phyloP scores from a whole-genome alignment of 345 rosid species.

The Lumnitzera racemosa region DNA sequence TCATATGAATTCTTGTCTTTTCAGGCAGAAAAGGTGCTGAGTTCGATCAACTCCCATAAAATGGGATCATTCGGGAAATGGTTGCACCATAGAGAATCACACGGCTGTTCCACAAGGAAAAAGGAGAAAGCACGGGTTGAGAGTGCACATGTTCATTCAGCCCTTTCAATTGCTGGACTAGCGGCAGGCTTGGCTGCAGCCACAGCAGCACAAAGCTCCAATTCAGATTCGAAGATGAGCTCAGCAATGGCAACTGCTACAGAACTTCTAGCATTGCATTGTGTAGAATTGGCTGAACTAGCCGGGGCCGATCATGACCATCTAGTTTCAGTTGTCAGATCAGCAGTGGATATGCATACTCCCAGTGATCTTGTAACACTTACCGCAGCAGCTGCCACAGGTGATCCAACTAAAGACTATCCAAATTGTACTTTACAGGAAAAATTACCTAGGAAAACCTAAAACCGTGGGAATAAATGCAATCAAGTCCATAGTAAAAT shows the following conservation, averaged over 20 bases:
- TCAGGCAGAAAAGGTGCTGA: slow-evolving; percentile 49
- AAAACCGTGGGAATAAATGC: not conserved
- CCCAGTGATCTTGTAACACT: slow-evolving; percentile 87
- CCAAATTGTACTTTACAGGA: not conserved
- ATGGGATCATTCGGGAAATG: slow-evolving; percentile 71
- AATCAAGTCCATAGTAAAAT: not conserved
- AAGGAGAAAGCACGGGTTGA: slow-evolving; percentile 75
- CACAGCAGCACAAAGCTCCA: slow-evolving; percentile 48
- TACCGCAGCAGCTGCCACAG: slow-evolving; percentile 98
- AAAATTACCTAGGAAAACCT: not conserved
- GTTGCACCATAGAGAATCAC: slow-evolving; percentile 66
- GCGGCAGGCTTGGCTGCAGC: slow-evolving; percentile 94
- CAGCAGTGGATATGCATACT: slow-evolving; percentile 71
- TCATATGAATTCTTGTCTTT: not conserved
- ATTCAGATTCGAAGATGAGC: slow-evolving; percentile 54
- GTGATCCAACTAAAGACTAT: slow-evolving; percentile 22
- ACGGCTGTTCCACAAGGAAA: slow-evolving; percentile 41
- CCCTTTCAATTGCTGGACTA: slow-evolving; percentile 76
- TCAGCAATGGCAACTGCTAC: slow-evolving; percentile 79
- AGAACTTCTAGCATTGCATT: slow-evolving; percentile 82
- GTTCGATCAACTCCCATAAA: slow-evolving; percentile 38
- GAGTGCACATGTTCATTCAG: slow-evolving; percentile 66
- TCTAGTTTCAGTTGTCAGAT: slow-evolving; percentile 56
- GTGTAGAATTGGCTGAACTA: slow-evolving; percentile 75
- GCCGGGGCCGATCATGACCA: slow-evolving; percentile 75